Evolutionary conservation across 2,329 filamentous ascomycete genomes (phyloP), one percentile per base, ranked within the genome.

Genomic region (Ceratocystis smalleyi): DNA sequence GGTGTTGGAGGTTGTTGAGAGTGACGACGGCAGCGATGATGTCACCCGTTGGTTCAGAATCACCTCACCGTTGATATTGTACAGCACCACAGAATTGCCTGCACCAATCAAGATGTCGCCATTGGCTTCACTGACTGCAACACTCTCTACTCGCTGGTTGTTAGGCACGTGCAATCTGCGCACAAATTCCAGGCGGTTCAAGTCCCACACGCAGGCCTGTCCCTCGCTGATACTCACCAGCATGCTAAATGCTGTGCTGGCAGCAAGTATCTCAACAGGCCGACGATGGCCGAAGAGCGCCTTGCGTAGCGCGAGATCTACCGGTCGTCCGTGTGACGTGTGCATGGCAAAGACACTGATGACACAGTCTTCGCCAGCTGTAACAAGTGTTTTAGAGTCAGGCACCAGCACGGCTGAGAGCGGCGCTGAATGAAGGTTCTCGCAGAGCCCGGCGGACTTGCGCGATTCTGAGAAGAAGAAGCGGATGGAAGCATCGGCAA

Each of bases 371-470:
- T 89, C 87, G 30, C 94, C 94, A 0, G 91, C 89, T 0, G 94
- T 97, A 68, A 99, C 86, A 22, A 99, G 80, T 0, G 90, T 96
- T 70, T 88, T 89, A 17, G 90, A 92, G 72, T 96, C 92, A 0
- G 89, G 89, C 72, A 97, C 94, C 12, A 87, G 79, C 0, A 89
- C 86, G 64, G 85, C 85, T 0, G 91, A 92, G 32, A 99, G 81
- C 71, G 96, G 91, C 3, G 91, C 91, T 65, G 92, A 86, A 72
- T 99, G 94, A 1, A 96, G 79, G 71, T 97, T 95, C 73, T 99
- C 94, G 71, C 92, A 96, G 19, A 96, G 80, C 0, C 92, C 92
- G 43, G 95, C 83, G 24, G 88, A 79, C 77, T 89, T 91, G 71
- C 89, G 86, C 65, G 83, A 89, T 69, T 96, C 90, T 59, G 87